These are phyloP conservation scores for Aureobasidium musti DNA, from an alignment of 2,329 filamentous ascomycete genomes.

Conservation along the genomic window DNA sequence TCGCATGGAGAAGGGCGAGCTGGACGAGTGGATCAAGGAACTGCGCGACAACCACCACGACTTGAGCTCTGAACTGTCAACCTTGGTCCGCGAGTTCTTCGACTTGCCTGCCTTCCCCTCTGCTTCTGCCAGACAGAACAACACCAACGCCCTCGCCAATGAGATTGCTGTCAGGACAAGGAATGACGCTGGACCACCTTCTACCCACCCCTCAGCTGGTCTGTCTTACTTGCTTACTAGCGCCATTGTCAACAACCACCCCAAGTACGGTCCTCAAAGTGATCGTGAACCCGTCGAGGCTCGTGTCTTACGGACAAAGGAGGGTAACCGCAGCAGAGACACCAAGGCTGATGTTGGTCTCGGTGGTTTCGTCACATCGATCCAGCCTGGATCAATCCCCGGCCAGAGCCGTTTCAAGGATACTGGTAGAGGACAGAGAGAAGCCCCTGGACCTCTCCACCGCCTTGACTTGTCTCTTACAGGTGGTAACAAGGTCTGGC, in stretches of 20 bases:
- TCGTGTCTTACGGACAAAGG: constrained; percentile 56
- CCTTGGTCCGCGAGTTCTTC: constrained; percentile 57
- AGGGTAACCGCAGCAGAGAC: constrained; percentile 42
- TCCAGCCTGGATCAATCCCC: constrained; percentile 32
- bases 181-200: constrained; percentile 51
- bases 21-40: constrained; percentile 38
- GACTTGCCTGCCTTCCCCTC: constrained; percentile 54
- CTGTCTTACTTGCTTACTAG: constrained; percentile 62
- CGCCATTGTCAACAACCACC: constrained; percentile 60
- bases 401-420: constrained; percentile 39
- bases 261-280: constrained; percentile 60
- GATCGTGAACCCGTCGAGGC: constrained; percentile 56
- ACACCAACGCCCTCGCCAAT: neutral
- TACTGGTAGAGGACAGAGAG: constrained; percentile 34
- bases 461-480: constrained; percentile 48
- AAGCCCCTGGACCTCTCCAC: constrained; percentile 41
- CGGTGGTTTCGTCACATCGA: constrained; percentile 48
- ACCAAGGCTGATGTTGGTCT: constrained; percentile 47
- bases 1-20: constrained; percentile 20
- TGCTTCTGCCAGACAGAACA: constrained; percentile 39
- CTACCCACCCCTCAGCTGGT: constrained; percentile 66
- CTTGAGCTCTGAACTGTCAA: constrained; percentile 54
- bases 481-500: constrained; percentile 57
- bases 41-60: constrained; percentile 50
- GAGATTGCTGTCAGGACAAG: neutral